Evolutionary conservation across 2,329 filamentous ascomycete species (phyloP), one percentile per base, ranked within the genome.

Genomic region (Didymosphaeria variabile): DNA sequence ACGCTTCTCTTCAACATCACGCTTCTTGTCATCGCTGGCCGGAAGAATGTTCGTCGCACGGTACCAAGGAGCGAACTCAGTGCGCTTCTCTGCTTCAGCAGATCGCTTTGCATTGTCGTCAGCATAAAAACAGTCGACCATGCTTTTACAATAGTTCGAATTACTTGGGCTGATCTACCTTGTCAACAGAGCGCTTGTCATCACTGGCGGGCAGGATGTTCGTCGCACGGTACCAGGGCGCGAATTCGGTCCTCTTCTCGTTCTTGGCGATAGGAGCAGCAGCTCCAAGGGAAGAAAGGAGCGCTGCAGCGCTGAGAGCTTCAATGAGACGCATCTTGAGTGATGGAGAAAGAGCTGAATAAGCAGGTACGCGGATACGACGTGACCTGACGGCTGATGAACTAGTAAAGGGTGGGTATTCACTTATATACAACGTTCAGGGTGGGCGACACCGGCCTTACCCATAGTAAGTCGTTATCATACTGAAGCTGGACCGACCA

Each of bases 161-260:
- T 26, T 46, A 2, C 40, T 46, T 46, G 44, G 19, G 19, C 19
- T 46, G 19, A 29, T 21, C 19, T 46, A 46, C 44, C 44, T 40
- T 40, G 15, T 46, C 44, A 8, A 31, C 45, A 29, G 45, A 47
- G 32, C 49, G 49, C 38, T 55, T 46, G 23, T 57, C 54, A n/a
- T 57, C 54, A 13, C 29, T 57, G 44, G 32, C 54, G 3, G 54
- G 54, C 5, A 57, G n/a, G 44, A 57, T 57, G 15, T 57, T 57
- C 15, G 54, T 57, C 12, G 54, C 54, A 21, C 40, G 31, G 45
- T 57, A 57, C 55, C 55, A 57, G 12, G 55, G 45, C 3, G 45
- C 45, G 21, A 50, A 57, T 9, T 50, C 55, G n/a, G 55, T 32
- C 10, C 55, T 45, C 34, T 57, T 57, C 23, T 42, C 45, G 9